Conservation (phyloP, 768 basidiomycete genomes). For the Kockovaella imperatae region DNA sequence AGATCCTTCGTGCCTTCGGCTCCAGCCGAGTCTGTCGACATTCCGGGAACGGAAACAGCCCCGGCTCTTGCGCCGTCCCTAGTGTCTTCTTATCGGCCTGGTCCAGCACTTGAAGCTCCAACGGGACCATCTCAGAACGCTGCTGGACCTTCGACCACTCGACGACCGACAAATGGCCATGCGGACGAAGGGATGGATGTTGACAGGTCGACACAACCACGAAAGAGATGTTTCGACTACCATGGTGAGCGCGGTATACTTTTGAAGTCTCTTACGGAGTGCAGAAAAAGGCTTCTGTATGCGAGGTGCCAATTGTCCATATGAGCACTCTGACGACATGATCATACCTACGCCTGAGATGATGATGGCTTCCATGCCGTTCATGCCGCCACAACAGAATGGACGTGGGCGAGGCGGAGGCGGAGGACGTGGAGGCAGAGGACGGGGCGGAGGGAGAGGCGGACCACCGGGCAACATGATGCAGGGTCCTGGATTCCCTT, state of each 20-base stretch:
- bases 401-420: conserved; percentile 19
- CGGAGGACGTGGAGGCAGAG: conserved; percentile 16
- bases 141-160: conserved; percentile 16
- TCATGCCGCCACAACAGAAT: conserved; percentile 6
- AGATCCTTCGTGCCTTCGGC: conserved; percentile 28
- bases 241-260: conserved; percentile 58
- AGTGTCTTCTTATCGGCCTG: conserved; percentile 30
- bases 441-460: conserved; percentile 26
- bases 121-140: conserved; percentile 8
- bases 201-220: conserved; percentile 41
- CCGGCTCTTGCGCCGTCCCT: conserved; percentile 5
- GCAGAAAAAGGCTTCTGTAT: conserved; percentile 85
- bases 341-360: conserved; percentile 51
- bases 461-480: conserved; percentile 11
- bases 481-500: conserved; percentile 47
- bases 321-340: conserved; percentile 84
- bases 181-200: conserved; percentile 1
- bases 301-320: conserved; percentile 80
- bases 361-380: conserved; percentile 26
- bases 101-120: not conserved
- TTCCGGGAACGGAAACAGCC: conserved; percentile 2
- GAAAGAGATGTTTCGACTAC: conserved; percentile 84
- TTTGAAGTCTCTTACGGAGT: conserved; percentile 1
- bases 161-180: not conserved
- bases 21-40: conserved; percentile 3